Base-by-base conservation (phyloP, 306 rosid species). In the Lathyrus sativus region DNA sequence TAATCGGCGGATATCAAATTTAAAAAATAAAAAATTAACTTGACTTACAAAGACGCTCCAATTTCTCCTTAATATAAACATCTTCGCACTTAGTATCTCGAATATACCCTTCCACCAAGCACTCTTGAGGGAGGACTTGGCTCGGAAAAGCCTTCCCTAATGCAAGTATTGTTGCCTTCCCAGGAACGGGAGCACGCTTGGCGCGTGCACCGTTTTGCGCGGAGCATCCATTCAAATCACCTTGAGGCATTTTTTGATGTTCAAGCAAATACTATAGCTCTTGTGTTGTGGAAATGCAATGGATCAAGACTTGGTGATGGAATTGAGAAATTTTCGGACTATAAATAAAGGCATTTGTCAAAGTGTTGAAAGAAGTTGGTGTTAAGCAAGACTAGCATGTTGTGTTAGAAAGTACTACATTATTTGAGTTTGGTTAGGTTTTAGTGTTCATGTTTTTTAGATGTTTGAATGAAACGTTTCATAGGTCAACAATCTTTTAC, bases 81-180 rank as follows among this genome's bases (percentile, higher is more conserved):
- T 95, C 99, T 4, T 4, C 84, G 37, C 99, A 95, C 64, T 90
- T 91, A 1, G 96, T 95, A 74, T 95, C 96, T 0, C 97, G 87
- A 11, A 95, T 87, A 81, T 87, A 88, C 31, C 99, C 97, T 75
- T 95, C 97, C 0, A 87, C 97, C 81, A 95, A 87, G 82, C 96
- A 91, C 3, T 95, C 99, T 62, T 95, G 96, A 63, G 97, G 99
- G 77, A 95, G 74, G 53, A 91, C 70, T 75, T 95, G 99, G 75
- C 89, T 79, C 0, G 97, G 99, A 60, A 95, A 91, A 18, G 97
- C 89, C 75, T 91, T 95, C 15, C 99, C 99, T 28, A 95, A 39
- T 2, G 97, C 99, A 65, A 95, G 88, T 33, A 95, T 83, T 1
- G 97, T 80, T 18, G 99, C 97, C 84, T 79, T 88, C 28, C 97